A percentile compares a stretch with the other conserved stretches of the same genome.
These are phyloP conservation scores for Trametes punicea DNA, from an alignment of 768 basidiomycete species.

Conservation along the genomic window DNA sequence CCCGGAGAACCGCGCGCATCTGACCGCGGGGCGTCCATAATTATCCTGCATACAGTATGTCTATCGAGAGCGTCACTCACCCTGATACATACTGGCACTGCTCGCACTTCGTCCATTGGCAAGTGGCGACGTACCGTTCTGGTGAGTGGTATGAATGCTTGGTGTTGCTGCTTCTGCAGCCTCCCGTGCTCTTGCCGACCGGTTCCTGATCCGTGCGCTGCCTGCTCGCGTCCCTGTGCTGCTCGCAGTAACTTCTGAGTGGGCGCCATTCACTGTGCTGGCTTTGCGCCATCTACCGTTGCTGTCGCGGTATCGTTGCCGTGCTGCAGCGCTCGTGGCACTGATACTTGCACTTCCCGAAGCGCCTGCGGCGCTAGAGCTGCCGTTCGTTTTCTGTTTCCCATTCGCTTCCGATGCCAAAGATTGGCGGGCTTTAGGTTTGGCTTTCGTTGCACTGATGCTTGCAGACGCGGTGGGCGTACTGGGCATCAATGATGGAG, in stretches of 20 bases:
- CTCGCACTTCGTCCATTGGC: conserved; percentile 1
- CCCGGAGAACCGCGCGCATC: not conserved
- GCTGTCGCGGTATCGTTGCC: conserved; percentile 13
- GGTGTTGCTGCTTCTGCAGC: conserved; percentile 7
- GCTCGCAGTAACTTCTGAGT: not conserved
- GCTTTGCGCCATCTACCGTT: conserved; percentile 18
- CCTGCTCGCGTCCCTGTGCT: conserved; percentile 9
- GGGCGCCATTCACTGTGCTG: not conserved
- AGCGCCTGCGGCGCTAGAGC: conserved; percentile 3
- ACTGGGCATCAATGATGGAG: not conserved
- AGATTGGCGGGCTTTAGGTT: conserved; percentile 4
- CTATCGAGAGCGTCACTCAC: not conserved
- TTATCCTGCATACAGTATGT: not conserved
- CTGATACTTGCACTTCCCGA: conserved; percentile 1
- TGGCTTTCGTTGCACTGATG: not conserved
- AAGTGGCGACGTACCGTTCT: not conserved
- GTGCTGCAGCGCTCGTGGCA: not conserved
- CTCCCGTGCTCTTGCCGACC: conserved; percentile 16
- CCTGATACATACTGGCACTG: conserved; percentile 2
- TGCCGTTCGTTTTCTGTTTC: not conserved
- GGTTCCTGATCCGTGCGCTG: conserved; percentile 13
- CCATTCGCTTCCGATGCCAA: conserved; percentile 11
- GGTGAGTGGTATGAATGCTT: not conserved
- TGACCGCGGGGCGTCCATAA: no score
- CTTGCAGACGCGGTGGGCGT: not conserved